Evolutionary conservation across 2,329 filamentous ascomycete species (phyloP).

Genomic region (Trichoderma sp.): DNA sequence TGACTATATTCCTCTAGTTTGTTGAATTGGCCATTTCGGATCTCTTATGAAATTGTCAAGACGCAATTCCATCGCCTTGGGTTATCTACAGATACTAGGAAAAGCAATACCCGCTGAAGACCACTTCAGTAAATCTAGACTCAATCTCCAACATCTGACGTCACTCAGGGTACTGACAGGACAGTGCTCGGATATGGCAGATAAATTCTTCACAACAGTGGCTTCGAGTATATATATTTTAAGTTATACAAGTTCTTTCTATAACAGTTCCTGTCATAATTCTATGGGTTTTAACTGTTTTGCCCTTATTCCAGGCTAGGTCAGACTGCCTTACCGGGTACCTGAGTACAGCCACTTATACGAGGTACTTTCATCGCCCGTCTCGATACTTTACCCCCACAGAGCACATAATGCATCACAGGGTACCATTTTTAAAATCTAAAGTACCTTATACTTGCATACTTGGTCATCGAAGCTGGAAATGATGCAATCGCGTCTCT

Average conservation of each 20-base stretch:
- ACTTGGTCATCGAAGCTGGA: background rate
- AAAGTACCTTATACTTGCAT: background rate
- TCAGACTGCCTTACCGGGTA: background rate
- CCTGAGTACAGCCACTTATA: background rate
- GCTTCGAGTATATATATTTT: background rate
- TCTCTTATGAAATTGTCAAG: background rate
- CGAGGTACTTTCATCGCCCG: background rate
- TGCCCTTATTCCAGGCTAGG: background rate
- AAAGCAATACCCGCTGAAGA: too few relatives aligned
- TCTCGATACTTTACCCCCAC: background rate
- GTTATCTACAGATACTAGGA: too few relatives aligned
- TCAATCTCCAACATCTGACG: background rate
- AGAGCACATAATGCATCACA: accelerated
- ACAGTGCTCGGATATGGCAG: background rate
- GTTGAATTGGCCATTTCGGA: background rate
- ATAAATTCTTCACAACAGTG: background rate
- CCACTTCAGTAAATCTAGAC: background rate
- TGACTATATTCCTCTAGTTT: background rate
- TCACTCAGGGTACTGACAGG: background rate
- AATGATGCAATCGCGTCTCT: constrained; percentile 18
- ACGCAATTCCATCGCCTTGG: background rate
- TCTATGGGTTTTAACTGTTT: background rate
- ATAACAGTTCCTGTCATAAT: background rate
- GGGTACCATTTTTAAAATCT: background rate
- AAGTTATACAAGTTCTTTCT: background rate